A percentile compares a stretch with the other conserved stretches of the same genome.
Conservation (phyloP, 371 early-diverging fungal species). For the Rhizomucor pusillus region DNA sequence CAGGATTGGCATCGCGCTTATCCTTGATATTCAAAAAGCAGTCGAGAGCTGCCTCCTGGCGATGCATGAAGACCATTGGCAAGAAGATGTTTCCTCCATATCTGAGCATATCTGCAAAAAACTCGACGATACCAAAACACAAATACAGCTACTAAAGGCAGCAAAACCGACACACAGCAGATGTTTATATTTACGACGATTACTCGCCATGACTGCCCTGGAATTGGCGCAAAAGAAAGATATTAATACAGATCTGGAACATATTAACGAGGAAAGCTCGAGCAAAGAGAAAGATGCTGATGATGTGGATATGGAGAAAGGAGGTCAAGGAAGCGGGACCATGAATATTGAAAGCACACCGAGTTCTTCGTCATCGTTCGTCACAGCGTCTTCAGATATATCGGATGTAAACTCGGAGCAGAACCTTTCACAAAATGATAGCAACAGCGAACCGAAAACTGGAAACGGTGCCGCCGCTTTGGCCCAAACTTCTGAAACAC, state of each 20-base stretch:
- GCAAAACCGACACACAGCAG: not conserved
- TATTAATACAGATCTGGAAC: not conserved
- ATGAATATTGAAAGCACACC: too few species aligned
- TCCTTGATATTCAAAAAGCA: conserved; percentile 27
- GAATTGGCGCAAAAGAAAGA: not conserved
- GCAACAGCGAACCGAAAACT: not conserved
- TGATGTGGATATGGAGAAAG: too few species aligned
- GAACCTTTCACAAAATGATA: not conserved
- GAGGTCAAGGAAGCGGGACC: too few species aligned
- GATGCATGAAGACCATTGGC: conserved; percentile 16
- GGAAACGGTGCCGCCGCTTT: not conserved
- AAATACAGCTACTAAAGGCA: not conserved
- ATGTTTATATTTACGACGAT: not conserved
- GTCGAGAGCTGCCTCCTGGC: conserved; percentile 12
- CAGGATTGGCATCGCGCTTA: conserved; percentile 17
- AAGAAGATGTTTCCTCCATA: conserved; percentile 10
- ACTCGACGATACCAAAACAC: not conserved
- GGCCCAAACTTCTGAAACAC: not conserved
- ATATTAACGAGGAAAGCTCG: not conserved
- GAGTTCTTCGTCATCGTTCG: not conserved
- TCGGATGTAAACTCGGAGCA: not conserved
- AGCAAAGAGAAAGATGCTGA: not conserved
- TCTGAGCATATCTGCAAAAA: not conserved
- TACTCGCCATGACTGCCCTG: not conserved
- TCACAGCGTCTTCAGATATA: not conserved